Evolutionary conservation across 83 land plant genomes (phyloP), one percentile per base, ranked within the genome.

Genomic region (Picea abies): DNA sequence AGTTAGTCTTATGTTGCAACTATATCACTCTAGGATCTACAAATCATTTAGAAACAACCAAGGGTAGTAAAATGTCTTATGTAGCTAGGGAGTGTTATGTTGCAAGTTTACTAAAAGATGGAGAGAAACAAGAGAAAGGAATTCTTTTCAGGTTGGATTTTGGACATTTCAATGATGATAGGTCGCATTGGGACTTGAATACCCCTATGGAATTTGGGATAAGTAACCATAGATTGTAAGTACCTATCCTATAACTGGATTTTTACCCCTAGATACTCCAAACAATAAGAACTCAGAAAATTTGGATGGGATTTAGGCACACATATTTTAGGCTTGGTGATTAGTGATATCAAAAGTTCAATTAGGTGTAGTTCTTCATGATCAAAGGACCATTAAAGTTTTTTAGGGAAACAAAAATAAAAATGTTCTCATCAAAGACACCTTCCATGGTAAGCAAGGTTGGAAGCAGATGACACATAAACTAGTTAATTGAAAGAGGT

Each of bases 181-280:
- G 84, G 63, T 80, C 78, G 14, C 82, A 76, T 23, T 88, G 89
- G 89, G 89, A 88, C 56, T 77, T 88, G 39, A 88, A 88, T 64
- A 82, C 32, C 80, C 15, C 68, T 15, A 84, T 84, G 86, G 89
- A 88, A 22, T 52, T 52, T n/a, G 84, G 89, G 89, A 79, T 8
- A 32, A 25, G 19, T 12, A 4, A 35, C 22, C 3, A 17, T 41
- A 70, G 49, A 41, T 9, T 35, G 75, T 70, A 70, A 70, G 15
- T 70, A 39, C 8, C 16, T 49, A 70, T 39, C 47, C 75, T 35
- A n/a, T 37, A 70, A 7, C 79, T 76, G 3, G 5, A n/a, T 49
- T 25, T 23, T 76, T 56, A 23, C 32, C 61, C 20, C 7, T 8
- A 26, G 79, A 10, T 6, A 52, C 19, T 76, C 60, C 60, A 76